These are phyloP conservation scores for Saturnispora ahearnii DNA, from an alignment of 805 yeast species.

Conservation along the genomic window DNA sequence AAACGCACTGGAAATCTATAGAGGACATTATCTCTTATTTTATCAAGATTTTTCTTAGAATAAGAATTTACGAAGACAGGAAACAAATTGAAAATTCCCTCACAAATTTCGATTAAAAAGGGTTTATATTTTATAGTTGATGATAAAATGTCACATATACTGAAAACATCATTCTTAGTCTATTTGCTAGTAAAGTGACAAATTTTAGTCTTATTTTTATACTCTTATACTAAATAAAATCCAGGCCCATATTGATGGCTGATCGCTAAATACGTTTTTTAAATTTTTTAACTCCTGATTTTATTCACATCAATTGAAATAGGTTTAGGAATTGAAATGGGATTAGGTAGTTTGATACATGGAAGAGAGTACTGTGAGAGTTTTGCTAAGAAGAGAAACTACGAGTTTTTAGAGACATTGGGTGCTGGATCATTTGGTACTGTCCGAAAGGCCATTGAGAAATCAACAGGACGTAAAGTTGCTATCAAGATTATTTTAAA, in stretches of 20 bases:
- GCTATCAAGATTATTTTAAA: slow-evolving; percentile 86
- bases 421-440: slow-evolving; percentile 97
- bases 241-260: too few species aligned
- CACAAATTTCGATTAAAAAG: background rate
- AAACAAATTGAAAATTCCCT: background rate
- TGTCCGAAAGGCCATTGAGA: slow-evolving; percentile 60
- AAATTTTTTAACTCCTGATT: background rate
- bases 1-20: background rate
- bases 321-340: background rate
- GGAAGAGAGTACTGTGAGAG: background rate
- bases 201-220: too few species aligned
- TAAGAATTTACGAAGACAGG: background rate
- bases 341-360: background rate
- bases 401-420: slow-evolving; percentile 70
- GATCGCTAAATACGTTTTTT: background rate
- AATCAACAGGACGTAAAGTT: slow-evolving; percentile 51
- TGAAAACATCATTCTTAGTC: too few species aligned
- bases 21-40: background rate
- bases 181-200: too few species aligned
- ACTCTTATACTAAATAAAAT: too few species aligned
- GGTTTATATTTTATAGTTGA: background rate
- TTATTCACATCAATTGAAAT: background rate
- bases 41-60: background rate
- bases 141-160: too few species aligned
- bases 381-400: slow-evolving; percentile 46